Evolutionary conservation across 2,329 filamentous ascomycete genomes (phyloP).

Genomic region (Didymella arachidicola): DNA sequence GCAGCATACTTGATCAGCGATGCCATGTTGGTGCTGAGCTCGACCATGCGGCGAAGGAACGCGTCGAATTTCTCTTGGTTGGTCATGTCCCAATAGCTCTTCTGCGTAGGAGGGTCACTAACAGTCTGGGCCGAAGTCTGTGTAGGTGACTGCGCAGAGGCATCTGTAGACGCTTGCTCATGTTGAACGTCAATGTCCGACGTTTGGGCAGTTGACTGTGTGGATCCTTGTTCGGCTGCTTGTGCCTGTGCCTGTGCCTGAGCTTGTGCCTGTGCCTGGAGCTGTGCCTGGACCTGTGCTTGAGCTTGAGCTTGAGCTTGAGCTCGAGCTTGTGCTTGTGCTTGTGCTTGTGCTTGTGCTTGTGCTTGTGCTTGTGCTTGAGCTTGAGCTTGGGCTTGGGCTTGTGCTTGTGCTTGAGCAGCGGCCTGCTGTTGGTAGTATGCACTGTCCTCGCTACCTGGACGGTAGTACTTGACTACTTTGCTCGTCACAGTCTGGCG

Average conservation of each 20-base stretch:
- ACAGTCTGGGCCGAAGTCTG: neutral
- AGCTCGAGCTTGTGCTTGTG: neutral
- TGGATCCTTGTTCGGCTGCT: neutral
- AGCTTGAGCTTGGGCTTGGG: neutral
- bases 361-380: neutral
- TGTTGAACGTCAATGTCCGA: neutral
- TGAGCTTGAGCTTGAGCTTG: neutral
- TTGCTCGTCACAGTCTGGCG: neutral
- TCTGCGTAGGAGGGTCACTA: neutral
- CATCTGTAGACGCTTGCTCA: neutral
- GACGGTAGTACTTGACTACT: neutral
- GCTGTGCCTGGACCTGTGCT: neutral
- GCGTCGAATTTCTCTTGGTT: conserved; percentile 10
- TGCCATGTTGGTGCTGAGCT: conserved; percentile 14
- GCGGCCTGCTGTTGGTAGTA: conserved; percentile 4
- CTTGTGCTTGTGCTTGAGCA: neutral
- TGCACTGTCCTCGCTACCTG: conserved; percentile 2
- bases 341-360: neutral
- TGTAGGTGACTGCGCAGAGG: neutral
- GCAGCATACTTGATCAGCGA: conserved; percentile 19
- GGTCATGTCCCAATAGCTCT: conserved; percentile 9
- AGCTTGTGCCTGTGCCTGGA: too few species aligned
- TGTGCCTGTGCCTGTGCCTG: too few species aligned
- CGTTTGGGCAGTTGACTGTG: neutral
- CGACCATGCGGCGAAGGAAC: conserved; percentile 16